phyloP scores from a whole-genome alignment of 1,284 basidiomycete genomes.

The Anthracocystis panici-leucophaei region DNA sequence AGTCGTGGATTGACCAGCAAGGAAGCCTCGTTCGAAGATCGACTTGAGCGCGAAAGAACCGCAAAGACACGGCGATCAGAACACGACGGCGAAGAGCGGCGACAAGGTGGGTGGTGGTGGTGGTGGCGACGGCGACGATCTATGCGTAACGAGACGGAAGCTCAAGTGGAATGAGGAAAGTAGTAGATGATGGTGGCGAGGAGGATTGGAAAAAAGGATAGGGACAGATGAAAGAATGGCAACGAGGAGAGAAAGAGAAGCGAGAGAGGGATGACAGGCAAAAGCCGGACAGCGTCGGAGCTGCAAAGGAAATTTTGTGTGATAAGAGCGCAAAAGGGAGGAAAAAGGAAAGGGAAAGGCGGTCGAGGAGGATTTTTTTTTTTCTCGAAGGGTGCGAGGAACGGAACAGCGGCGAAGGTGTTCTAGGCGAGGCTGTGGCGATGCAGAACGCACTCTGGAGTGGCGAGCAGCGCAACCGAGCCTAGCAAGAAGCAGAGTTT shows the following conservation, averaged over 20 bases:
- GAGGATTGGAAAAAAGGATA: neutral
- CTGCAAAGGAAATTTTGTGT: slow-evolving; percentile 3
- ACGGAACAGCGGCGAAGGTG: slow-evolving; percentile 1
- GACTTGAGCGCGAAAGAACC: neutral
- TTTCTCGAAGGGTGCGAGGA: slow-evolving; percentile 1
- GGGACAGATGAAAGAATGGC: neutral
- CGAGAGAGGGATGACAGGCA: slow-evolving; percentile 17
- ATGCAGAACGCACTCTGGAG: neutral
- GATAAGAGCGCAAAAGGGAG: neutral
- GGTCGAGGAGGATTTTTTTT: neutral
- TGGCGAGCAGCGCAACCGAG: neutral
- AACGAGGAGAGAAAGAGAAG: neutral
- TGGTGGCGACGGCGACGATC: neutral
- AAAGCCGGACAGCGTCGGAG: slow-evolving; percentile 19
- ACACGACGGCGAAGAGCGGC: neutral
- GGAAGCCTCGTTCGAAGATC: neutral
- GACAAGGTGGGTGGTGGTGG: neutral
- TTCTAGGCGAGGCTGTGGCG: slow-evolving; percentile 3
- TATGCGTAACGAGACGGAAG: neutral
- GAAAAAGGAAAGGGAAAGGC: neutral
- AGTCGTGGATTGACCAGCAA: slow-evolving; percentile 22
- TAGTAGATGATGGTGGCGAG: neutral
- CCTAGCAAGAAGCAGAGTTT: slow-evolving; percentile 1
- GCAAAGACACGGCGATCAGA: neutral
- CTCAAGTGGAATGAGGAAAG: neutral